Evolutionary conservation across 306 rosid species (phyloP), one percentile per base, ranked within the genome.

Genomic region (Pachyrhizus erosus): DNA sequence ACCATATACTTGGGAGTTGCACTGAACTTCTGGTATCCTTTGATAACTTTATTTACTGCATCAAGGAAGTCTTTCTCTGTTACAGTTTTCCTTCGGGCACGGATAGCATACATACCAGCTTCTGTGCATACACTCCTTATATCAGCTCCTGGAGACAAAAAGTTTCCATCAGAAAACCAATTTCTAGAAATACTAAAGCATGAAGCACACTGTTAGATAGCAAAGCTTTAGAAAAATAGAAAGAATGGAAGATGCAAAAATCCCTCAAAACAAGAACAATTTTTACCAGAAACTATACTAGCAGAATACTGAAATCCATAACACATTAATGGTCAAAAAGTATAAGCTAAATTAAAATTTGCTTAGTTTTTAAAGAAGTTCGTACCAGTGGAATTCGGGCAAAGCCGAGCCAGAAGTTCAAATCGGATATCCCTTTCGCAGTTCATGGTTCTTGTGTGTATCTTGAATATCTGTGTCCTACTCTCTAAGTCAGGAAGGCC

Each of bases 1-100:
- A 96, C 99, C 99, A 96, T 96, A 81, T 96, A 96, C 78, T 96
- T 96, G 9, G 99, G 99, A 2, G 99, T 96, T 27, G 99, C 99
- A 78, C 99, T 96, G 91, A 96, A 96, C 88, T 96, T 96, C 66
- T 96, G 99, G 85, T 96, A 96, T 29, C 99, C 99, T 80, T 96
- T 96, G 77, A 96, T 96, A 80, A 96, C 99, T 83, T 96, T 96
- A 77, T 96, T 96, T 54, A 96, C 99, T 2, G 99, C 99, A 84
- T 96, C 99, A 1, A 96, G 97, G 88, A 96, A 96, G 77, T 96
- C 99, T 73, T 96, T 96, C 90, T 96, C 99, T 0, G 99, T 96
- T 78, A 94, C 99, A 0, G 98, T 96, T 91, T 96, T 96, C 87
- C 99, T 93, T 78, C 98, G 87, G 55, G 98, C 99, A 17, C 99